Base-by-base conservation (phyloP, 140 eudicot genomes). In the Stevia rebaudiana region DNA sequence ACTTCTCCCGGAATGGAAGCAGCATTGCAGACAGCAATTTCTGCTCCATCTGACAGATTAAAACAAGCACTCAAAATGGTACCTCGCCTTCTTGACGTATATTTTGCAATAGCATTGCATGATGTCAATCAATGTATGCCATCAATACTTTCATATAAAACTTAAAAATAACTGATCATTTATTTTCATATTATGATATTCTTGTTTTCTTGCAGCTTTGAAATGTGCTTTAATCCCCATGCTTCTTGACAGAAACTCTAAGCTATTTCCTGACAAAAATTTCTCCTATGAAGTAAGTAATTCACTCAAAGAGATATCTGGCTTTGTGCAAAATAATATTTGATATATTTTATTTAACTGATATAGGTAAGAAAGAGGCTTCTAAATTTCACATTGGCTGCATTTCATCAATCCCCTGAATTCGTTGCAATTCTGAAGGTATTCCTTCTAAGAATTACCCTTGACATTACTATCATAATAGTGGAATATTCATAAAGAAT, bases 351-450 rank as follows among this genome's bases (percentile, higher is more conserved):
- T 42, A 11, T 42, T 30, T 65, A 33, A 47, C 55, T 50, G 68
- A 59, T 80, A 79, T 72, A 85, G 97, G 88, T 91, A 52, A 70
- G 82, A 50, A 91, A 87, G 74, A 84, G 96, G 86, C 82, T 91
- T 74, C 64, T 91, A 72, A 89, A 85, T 65, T 87, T 91, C 81
- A 82, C 79, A 80, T 91, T 87, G 60, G 87, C 98, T 79, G 95
- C 95, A 73, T 87, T 91, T 52, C 89, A 81, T 54, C 84, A 83
- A 70, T 82, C 94, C 50, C 96, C 96, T 30, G 82, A 83, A 68
- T 80, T 91, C 58, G 80, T 87, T 77, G 92, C 98, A 55, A 63
- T 91, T 73, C 74, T 91, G 71, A 91, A 91, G 98, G 98, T 90
- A 78, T 57, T 65, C 12, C 54, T 65, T 69, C 8, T 25, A 30